Evolutionary conservation across 2,329 filamentous ascomycete species (phyloP).

Genomic region (Colletotrichum australisinense): DNA sequence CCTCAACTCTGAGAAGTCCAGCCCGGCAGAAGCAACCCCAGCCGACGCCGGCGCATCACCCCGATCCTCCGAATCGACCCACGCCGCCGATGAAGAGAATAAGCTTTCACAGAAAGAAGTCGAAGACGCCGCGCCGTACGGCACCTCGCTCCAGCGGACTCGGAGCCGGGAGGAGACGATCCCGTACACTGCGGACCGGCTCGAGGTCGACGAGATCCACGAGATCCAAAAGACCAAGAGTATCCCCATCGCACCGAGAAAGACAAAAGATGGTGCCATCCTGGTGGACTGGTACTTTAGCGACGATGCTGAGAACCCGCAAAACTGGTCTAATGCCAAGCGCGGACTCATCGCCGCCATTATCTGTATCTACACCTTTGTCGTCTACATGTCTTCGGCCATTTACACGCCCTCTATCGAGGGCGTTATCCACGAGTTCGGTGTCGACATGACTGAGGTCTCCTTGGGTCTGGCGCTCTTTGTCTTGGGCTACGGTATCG

Average conservation of each 20-base stretch:
- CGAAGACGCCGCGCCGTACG: slow-evolving; percentile 30
- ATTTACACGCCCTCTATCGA: slow-evolving; percentile 59
- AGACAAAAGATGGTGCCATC: slow-evolving; percentile 61
- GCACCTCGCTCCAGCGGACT: slow-evolving; percentile 4
- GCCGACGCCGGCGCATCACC: background rate
- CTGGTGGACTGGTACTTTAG: slow-evolving; percentile 67
- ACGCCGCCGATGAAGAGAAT: slow-evolving; percentile 20
- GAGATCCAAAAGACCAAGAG: slow-evolving; percentile 56
- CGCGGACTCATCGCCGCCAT: slow-evolving; percentile 54
- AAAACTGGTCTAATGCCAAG: slow-evolving; percentile 63
- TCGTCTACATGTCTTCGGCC: slow-evolving; percentile 63
- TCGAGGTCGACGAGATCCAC: slow-evolving; percentile 50
- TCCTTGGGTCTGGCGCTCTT: slow-evolving; percentile 71
- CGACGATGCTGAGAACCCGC: slow-evolving; percentile 66
- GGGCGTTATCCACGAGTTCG: slow-evolving; percentile 64
- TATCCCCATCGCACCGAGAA: slow-evolving; percentile 59
- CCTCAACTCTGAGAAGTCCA: slow-evolving; percentile 43
- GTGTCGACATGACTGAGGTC: slow-evolving; percentile 61
- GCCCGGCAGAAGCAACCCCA: background rate
- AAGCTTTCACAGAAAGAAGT: background rate
- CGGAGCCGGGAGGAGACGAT: slow-evolving; percentile 36
- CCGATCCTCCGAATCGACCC: slow-evolving; percentile 26
- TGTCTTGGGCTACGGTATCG: slow-evolving; percentile 72
- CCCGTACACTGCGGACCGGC: slow-evolving; percentile 45
- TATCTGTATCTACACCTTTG: slow-evolving; percentile 69